phyloP scores from a whole-genome alignment of 2,329 filamentous ascomycete species.

The Arachnopeziza araneosa region DNA sequence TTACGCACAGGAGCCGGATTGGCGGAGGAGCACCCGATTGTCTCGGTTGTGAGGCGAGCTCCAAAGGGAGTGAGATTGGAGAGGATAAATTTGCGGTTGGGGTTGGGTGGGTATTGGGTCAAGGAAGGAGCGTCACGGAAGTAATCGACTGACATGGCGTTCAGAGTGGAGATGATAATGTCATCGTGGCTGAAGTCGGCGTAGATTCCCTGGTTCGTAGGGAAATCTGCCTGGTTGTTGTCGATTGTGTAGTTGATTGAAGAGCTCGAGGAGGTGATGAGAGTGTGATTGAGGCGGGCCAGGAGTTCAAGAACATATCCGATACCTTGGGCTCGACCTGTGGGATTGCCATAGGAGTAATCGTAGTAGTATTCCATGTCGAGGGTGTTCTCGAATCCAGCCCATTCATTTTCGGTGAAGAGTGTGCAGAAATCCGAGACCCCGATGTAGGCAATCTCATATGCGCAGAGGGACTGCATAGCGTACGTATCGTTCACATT shows the following conservation, averaged over 20 bases:
- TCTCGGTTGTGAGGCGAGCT: slow-evolving; percentile 48
- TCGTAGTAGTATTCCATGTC: slow-evolving; percentile 58
- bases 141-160: slow-evolving; percentile 49
- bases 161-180: slow-evolving; percentile 63
- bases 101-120: slow-evolving; percentile 37
- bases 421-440: slow-evolving; percentile 46
- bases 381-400: slow-evolving; percentile 46
- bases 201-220: slow-evolving; percentile 61
- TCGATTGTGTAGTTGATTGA: slow-evolving; percentile 73
- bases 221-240: slow-evolving; percentile 61
- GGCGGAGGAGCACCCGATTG: slow-evolving; percentile 43
- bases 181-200: slow-evolving; percentile 91
- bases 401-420: slow-evolving; percentile 51
- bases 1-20: slow-evolving; percentile 36
- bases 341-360: slow-evolving; percentile 69
- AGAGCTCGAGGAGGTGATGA: slow-evolving; percentile 64
- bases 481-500: slow-evolving; percentile 45
- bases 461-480: slow-evolving; percentile 48
- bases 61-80: slow-evolving; percentile 50
- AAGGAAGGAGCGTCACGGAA: slow-evolving; percentile 43
- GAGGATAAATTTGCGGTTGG: slow-evolving; percentile 42
- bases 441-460: slow-evolving; percentile 46
- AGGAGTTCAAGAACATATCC: slow-evolving; percentile 83
- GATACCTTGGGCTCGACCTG: slow-evolving; percentile 78
- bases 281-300: slow-evolving; percentile 62